Percentiles rank a stretch among this genome's conserved stretches.
Conservation (phyloP, 2,329 filamentous ascomycete species). For the Plectosphaerella plurivora region DNA sequence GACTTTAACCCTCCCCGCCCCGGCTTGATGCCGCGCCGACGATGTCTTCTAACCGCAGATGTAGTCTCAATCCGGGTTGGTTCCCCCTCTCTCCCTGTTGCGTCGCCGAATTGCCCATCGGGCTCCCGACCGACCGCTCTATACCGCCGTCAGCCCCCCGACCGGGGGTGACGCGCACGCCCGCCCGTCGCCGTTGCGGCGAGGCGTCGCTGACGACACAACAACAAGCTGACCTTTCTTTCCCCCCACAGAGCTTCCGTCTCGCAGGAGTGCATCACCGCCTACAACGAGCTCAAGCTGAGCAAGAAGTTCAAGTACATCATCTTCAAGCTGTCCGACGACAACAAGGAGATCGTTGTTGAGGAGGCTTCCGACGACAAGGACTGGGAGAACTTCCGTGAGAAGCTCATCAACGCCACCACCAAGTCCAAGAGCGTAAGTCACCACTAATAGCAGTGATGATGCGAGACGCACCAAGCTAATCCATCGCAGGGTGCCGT, state of each 20-base stretch:
- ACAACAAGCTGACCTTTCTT: not conserved
- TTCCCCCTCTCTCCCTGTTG: constrained; percentile 23
- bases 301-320: constrained; percentile 79
- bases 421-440: constrained; percentile 66
- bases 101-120: constrained; percentile 3
- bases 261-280: constrained; percentile 63
- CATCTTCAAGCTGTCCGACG: constrained; percentile 82
- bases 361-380: constrained; percentile 64
- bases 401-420: constrained; percentile 70
- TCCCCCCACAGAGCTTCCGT: constrained; percentile 60
- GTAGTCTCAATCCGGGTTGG: constrained; percentile 67
- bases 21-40: constrained; percentile 3
- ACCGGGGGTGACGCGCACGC: not conserved
- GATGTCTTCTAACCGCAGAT: constrained; percentile 7
- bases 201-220: constrained; percentile 2
- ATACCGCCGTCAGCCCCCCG: not conserved
- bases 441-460: constrained; percentile 4
- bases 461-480: not conserved
- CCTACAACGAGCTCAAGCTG: constrained; percentile 81
- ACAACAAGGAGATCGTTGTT: constrained; percentile 77
- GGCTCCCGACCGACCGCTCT: not conserved
- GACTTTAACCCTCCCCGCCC: constrained; percentile 10
- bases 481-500: constrained; percentile 42
- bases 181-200: not conserved
- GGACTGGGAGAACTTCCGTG: constrained; percentile 70